Evolutionary conservation across 1,284 basidiomycete species (phyloP), one percentile per base, ranked within the genome.

Genomic region (Rhodofomes roseus): DNA sequence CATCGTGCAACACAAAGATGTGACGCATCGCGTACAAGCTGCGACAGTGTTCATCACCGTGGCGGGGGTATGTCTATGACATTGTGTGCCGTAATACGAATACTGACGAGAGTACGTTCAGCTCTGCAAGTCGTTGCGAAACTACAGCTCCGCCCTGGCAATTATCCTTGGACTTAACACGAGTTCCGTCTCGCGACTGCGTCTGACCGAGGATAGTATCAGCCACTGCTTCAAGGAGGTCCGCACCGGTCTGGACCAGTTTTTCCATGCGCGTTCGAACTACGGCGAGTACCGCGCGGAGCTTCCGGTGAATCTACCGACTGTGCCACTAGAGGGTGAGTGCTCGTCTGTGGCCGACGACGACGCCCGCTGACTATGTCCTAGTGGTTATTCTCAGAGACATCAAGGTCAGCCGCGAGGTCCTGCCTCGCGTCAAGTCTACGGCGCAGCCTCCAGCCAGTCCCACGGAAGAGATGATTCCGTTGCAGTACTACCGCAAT

Each of bases 401-500:
- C 31, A 36, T 58, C 14, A 57, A 48, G 20, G 52, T 29, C 4
- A 44, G 29, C 25, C 51, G 60, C 22, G 60, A 61, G n/a, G 25
- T 40, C n/a, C 52, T 61, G 7, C 56, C 41, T 9, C 55, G 56
- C 29, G 43, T 55, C 29, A 31, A 46, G 31, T 57, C 56, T 3
- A 55, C 31, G 25, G 52, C 53, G 16, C 22, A 34, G 20, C 41
- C 56, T 8, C 39, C 37, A 1, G 39, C 48, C 2, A 1, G 12
- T 8, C 52, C 56, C 16, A n/a, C 39, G 0, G 25, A 55, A 27
- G 53, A 55, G 25, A 27, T 40, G 29, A 58, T 61, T 23, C 37
- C 51, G 18, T 25, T 61, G 9, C 39, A 54, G 29, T 61, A 57
- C 53, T 61, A 58, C n/a, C 60, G 60, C 25, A 54, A 61, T n/a